Conservation (phyloP, 1,139 yeast species). For the Candida mesenterica region DNA sequence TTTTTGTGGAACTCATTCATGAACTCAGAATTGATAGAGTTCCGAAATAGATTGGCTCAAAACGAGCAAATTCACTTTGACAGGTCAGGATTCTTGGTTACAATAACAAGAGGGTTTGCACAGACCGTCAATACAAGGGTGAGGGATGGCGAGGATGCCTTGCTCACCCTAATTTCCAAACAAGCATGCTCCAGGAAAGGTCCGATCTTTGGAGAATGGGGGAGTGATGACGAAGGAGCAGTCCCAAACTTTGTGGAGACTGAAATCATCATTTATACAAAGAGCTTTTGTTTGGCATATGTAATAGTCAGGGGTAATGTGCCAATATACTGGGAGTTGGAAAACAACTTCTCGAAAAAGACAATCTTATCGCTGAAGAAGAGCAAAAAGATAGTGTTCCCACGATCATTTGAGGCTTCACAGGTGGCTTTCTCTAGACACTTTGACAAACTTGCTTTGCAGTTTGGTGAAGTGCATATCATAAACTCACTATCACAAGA, state of each 20-base stretch:
- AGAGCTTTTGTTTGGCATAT: constrained; percentile 53
- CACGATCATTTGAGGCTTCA: constrained; percentile 61
- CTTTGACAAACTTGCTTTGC: constrained; percentile 55
- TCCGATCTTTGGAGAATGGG: constrained; percentile 63
- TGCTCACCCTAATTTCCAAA: constrained; percentile 64
- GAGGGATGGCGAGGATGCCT: constrained; percentile 33
- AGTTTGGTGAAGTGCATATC: constrained; percentile 62
- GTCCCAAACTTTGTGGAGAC: constrained; percentile 68
- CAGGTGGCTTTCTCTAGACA: constrained; percentile 65
- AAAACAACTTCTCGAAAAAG: constrained; percentile 44
- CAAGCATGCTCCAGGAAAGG: constrained; percentile 62
- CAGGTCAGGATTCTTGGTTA: constrained; percentile 53
- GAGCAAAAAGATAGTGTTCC: constrained; percentile 45
- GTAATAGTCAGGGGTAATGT: constrained; percentile 65
- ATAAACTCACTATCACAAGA: constrained; percentile 52
- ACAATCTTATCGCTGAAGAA: constrained; percentile 41
- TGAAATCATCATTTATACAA: constrained; percentile 59
- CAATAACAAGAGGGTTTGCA: constrained; percentile 66
- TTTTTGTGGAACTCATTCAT: constrained; percentile 68
- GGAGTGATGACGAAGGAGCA: constrained; percentile 70
- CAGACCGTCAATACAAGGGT: constrained; percentile 53
- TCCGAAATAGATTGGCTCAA: constrained; percentile 53
- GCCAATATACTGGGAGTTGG: constrained; percentile 63
- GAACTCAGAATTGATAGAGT: constrained; percentile 55
- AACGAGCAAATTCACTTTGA: constrained; percentile 54